Evolutionary conservation across 78 protist genomes (phyloP).

Genomic region (Speleostelium caveatum): DNA sequence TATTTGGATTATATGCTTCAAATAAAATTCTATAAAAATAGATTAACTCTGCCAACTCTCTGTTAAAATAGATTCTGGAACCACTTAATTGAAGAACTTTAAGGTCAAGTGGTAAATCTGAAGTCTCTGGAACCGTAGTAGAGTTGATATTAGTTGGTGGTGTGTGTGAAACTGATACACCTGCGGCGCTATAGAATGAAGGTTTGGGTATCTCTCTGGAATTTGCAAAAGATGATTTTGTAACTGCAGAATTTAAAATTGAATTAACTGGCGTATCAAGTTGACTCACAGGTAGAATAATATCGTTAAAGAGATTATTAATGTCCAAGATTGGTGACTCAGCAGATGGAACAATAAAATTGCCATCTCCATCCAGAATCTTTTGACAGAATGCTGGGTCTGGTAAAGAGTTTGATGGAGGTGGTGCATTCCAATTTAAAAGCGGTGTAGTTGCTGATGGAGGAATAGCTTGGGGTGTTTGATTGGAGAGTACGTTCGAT

Average conservation of each 20-base stretch:
- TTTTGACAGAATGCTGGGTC: conserved; percentile 38
- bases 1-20: conserved; percentile 28
- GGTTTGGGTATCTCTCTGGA: not conserved
- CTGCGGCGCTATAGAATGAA: not conserved
- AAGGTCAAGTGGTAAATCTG: conserved; percentile 50
- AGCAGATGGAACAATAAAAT: conserved; percentile 43
- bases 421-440: conserved; percentile 24
- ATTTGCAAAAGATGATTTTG: not conserved
- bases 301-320: conserved; percentile 38
- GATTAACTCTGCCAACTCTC: conserved; percentile 67
- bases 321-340: conserved; percentile 17
- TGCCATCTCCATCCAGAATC: conserved; percentile 8
- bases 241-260: not conserved
- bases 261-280: too few species aligned
- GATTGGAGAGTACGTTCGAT: conserved; percentile 18
- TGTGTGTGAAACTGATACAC: not conserved
- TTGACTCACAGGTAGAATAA: not conserved
- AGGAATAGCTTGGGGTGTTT: conserved; percentile 49
- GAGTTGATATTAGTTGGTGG: not conserved
- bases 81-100: conserved; percentile 70
- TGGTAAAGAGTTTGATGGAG: conserved; percentile 9
- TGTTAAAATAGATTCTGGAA: conserved; percentile 52
- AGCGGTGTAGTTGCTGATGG: not conserved
- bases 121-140: not conserved
- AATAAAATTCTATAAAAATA: conserved; percentile 65